phyloP scores from a whole-genome alignment of 2,329 filamentous ascomycete species.

The Exophiala alcalophila region DNA sequence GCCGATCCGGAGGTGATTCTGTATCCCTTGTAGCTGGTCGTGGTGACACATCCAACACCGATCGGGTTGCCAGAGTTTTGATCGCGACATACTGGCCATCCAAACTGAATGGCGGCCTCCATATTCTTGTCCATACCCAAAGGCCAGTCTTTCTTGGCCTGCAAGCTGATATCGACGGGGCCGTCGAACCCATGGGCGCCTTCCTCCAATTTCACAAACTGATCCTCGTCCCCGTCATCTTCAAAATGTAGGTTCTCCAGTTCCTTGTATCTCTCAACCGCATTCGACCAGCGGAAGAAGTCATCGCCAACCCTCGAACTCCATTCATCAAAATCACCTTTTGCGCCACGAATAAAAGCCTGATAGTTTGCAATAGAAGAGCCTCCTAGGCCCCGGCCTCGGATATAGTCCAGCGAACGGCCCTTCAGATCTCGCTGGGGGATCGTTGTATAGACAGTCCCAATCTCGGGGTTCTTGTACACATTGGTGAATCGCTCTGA shows the following conservation, averaged over 20 bases:
- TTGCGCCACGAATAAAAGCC: slow-evolving; percentile 49
- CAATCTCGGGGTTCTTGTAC: slow-evolving; percentile 47
- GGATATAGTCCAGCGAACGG: slow-evolving; percentile 49
- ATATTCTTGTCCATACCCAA: slow-evolving; percentile 3
- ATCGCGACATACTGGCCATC: slow-evolving; percentile 33
- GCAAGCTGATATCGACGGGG: slow-evolving; percentile 1
- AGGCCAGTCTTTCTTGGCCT: slow-evolving; percentile 1
- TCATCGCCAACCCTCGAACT: slow-evolving; percentile 55
- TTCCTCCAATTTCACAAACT: slow-evolving; percentile 1
- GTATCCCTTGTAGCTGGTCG: not conserved
- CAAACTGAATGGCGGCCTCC: slow-evolving; percentile 39
- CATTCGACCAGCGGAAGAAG: slow-evolving; percentile 53
- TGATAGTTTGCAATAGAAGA: slow-evolving; percentile 55
- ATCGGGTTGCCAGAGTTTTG: slow-evolving; percentile 5
- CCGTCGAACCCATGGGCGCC: slow-evolving; percentile 5
- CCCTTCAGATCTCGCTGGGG: slow-evolving; percentile 46
- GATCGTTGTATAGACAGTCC: slow-evolving; percentile 49
- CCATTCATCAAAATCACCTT: slow-evolving; percentile 51
- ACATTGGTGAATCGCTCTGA: slow-evolving; percentile 54
- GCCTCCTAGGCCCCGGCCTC: slow-evolving; percentile 53
- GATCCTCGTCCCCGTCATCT: slow-evolving; percentile 5
- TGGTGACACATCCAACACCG: not conserved
- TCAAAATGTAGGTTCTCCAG: slow-evolving; percentile 46
- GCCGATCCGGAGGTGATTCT: not conserved
- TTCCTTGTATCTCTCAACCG: slow-evolving; percentile 49